Evolutionary conservation across 225 moss, liverwort and hornwort species (phyloP).

Genomic region (Climacium dendroides): DNA sequence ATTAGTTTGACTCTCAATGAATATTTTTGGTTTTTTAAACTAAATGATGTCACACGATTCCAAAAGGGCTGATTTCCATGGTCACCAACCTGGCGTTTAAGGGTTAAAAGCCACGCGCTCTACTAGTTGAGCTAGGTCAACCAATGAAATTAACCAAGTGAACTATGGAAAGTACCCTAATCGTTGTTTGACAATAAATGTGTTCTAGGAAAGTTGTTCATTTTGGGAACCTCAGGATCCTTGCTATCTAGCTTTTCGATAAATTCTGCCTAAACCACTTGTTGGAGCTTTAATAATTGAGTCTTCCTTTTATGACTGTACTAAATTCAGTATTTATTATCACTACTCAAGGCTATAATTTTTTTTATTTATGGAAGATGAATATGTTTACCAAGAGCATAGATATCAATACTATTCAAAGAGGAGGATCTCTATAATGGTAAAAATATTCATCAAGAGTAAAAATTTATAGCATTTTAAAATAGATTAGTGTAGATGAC

Average conservation of each 20-base stretch:
- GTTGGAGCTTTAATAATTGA: no score
- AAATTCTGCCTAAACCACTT: background rate
- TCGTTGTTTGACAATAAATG: rapidly evolving
- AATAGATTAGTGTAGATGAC: background rate
- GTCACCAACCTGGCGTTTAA: no score
- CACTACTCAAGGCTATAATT: background rate
- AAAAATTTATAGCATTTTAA: background rate
- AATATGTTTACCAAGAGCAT: background rate
- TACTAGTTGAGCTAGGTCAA: background rate
- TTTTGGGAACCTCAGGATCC: background rate
- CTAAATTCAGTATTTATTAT: no score
- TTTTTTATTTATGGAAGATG: no score
- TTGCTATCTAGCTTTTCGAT: background rate
- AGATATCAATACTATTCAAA: background rate
- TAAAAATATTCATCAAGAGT: background rate
- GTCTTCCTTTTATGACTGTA: background rate
- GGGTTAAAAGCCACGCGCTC: background rate
- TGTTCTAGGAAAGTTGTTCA: background rate
- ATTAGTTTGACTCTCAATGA: no score
- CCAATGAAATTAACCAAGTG: rapidly evolving
- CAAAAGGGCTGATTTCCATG: no score
- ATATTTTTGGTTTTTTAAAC: no score
- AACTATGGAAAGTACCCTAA: background rate
- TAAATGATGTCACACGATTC: no score
- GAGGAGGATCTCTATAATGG: background rate